A percentile compares a stretch with the other conserved stretches of the same genome.
Conservation (phyloP, 257 asterid species). For the Perilla frutescens region DNA sequence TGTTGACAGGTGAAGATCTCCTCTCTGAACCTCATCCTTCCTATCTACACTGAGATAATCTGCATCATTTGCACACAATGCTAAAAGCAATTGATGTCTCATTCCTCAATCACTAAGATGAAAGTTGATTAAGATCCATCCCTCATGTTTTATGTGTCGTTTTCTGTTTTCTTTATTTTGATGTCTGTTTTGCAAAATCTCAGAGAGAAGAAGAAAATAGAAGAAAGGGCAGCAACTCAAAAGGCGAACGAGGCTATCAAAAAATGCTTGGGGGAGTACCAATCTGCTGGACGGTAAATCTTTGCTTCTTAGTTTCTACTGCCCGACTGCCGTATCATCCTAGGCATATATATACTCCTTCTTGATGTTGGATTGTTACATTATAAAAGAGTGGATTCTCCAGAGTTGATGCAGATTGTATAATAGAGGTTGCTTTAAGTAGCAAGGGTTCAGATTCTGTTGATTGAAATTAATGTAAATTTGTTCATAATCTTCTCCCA, state of each 20-base stretch:
- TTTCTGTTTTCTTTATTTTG: background rate
- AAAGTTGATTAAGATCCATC: constrained; percentile 1
- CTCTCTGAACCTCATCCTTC: constrained; percentile 6
- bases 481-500: constrained; percentile 21
- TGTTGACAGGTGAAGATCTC: constrained; percentile 72
- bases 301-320: background rate
- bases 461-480: constrained; percentile 11
- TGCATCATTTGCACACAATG: constrained; percentile 10
- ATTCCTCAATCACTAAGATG: too few species aligned
- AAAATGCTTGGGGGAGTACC: constrained; percentile 56
- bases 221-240: constrained; percentile 77
- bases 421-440: constrained; percentile 31
- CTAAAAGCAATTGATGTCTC: background rate
- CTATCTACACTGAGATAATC: background rate
- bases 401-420: constrained; percentile 2
- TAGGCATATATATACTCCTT: background rate
- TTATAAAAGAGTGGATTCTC: constrained; percentile 11
- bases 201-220: constrained; percentile 94
- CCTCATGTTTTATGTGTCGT: background rate
- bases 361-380: constrained; percentile 1
- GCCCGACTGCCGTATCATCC: constrained; percentile 21
- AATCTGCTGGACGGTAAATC: constrained; percentile 43
- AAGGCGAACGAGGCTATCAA: constrained; percentile 84
- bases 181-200: constrained; percentile 5
- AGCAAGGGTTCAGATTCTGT: background rate